Percentiles rank a stretch among this genome's conserved stretches.
These are phyloP conservation scores for Ganoderma lucidum DNA, from an alignment of 1,284 basidiomycete species.

Conservation along the genomic window DNA sequence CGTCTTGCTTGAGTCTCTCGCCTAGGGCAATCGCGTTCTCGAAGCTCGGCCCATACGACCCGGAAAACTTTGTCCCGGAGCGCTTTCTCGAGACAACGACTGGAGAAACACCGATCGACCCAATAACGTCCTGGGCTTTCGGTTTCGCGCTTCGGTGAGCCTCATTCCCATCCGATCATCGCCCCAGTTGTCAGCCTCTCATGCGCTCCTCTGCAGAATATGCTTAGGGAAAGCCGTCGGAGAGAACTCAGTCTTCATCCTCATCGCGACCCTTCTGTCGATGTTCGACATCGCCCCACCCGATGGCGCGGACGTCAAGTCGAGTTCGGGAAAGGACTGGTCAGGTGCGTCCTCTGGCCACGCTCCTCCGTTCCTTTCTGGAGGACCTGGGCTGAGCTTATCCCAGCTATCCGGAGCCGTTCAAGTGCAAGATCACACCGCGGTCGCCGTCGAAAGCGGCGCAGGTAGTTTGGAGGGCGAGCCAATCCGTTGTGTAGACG, in stretches of 20 bases:
- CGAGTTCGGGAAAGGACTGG: constrained; percentile 25
- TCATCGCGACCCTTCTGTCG: constrained; percentile 33
- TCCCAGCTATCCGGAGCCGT: constrained; percentile 30
- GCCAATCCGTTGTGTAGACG: constrained; percentile 1
- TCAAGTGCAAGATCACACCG: constrained; percentile 29
- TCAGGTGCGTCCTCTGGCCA: constrained; percentile 23
- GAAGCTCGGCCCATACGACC: constrained; percentile 33
- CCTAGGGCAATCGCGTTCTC: constrained; percentile 37
- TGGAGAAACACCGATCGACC: constrained; percentile 22
- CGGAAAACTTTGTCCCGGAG: constrained; percentile 38
- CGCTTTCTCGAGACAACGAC: constrained; percentile 28
- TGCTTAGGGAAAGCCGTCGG: constrained; percentile 39
- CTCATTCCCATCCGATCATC: not conserved
- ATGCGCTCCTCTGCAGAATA: constrained; percentile 22
- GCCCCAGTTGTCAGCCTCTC: not conserved
- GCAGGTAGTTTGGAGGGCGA: constrained; percentile 13
- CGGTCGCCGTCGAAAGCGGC: constrained; percentile 23
- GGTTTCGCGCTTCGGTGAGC: constrained; percentile 33
- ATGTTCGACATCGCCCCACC: constrained; percentile 35
- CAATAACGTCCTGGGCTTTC: constrained; percentile 27
- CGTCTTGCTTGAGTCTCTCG: not conserved
- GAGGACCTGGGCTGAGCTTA: too few species aligned
- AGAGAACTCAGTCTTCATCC: constrained; percentile 37
- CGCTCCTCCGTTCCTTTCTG: not conserved
- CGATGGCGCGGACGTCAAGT: constrained; percentile 16